Evolutionary conservation across 2,329 filamentous ascomycete species (phyloP).

Genomic region (Eutypa lata): DNA sequence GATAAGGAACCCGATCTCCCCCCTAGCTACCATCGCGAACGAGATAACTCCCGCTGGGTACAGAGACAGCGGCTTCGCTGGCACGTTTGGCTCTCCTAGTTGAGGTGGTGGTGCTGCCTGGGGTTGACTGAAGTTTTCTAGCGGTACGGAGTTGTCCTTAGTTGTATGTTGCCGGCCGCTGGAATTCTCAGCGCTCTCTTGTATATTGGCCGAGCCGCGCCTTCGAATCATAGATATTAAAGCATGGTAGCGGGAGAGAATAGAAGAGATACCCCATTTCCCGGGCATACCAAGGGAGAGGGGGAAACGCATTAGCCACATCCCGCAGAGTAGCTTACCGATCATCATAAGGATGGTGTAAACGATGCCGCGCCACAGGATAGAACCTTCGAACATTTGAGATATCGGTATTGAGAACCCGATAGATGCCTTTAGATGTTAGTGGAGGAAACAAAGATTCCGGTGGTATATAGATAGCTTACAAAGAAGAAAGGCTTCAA

Average conservation of each 20-base stretch:
- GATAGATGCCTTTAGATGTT: conserved; percentile 48
- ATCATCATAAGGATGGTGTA: conserved; percentile 70
- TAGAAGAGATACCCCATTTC: conserved; percentile 2
- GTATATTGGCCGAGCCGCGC: not conserved
- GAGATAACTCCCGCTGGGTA: conserved; percentile 67
- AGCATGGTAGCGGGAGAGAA: conserved; percentile 4
- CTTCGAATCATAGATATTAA: conserved; percentile 13
- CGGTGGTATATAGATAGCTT: conserved; percentile 27
- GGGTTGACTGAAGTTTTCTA: not conserved
- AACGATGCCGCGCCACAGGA: conserved; percentile 71
- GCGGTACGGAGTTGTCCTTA: not conserved
- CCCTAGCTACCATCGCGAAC: conserved; percentile 68
- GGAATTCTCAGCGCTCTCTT: not conserved
- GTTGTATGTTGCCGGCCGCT: not conserved
- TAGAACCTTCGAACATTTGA: conserved; percentile 59
- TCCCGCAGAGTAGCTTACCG: conserved; percentile 57
- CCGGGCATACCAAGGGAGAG: conserved; percentile 8
- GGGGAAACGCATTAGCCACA: conserved; percentile 50
- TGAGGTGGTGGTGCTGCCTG: not conserved
- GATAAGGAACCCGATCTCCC: conserved; percentile 78
- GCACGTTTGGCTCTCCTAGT: conserved; percentile 7
- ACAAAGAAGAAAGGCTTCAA: conserved; percentile 74
- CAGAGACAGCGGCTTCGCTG: conserved; percentile 55
- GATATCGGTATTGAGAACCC: conserved; percentile 77
- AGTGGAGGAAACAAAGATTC: too few relatives aligned